Evolutionary conservation across 306 rosid genomes (phyloP).

Genomic region (Quercus bicolor): DNA sequence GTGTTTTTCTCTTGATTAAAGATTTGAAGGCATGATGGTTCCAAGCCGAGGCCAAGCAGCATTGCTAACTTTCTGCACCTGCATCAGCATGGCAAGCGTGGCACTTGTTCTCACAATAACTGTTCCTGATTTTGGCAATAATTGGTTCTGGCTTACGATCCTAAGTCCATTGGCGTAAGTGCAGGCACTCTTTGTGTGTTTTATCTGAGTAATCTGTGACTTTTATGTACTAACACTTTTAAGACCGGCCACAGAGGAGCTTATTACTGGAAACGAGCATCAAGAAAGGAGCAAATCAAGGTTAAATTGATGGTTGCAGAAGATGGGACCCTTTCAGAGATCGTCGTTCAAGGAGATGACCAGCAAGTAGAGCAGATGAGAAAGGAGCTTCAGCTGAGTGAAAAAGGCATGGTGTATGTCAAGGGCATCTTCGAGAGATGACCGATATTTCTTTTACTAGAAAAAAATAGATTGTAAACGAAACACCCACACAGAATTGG

Average conservation of each 20-base stretch:
- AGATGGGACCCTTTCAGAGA: constrained; percentile 52
- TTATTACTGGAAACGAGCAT: constrained; percentile 73
- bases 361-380: constrained; percentile 86
- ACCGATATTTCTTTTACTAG: not conserved
- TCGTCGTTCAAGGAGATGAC: constrained; percentile 79
- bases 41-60: constrained; percentile 90
- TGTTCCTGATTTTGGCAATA: constrained; percentile 75
- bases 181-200: not conserved
- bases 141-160: constrained; percentile 79
- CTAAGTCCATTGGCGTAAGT: constrained; percentile 92
- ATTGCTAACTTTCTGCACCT: constrained; percentile 78
- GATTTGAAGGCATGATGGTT: constrained; percentile 91
- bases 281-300: constrained; percentile 80
- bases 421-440: constrained; percentile 61
- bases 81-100: constrained; percentile 84
- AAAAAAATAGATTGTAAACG: not conserved
- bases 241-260: constrained; percentile 52
- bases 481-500: not conserved
- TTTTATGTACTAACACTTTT: constrained; percentile 1
- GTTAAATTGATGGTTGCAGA: constrained; percentile 62
- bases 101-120: constrained; percentile 94
- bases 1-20: constrained; percentile 19
- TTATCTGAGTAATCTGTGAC: not conserved
- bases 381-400: constrained; percentile 65
- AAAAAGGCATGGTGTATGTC: constrained; percentile 82